These are phyloP conservation scores for Calocera viscosa DNA, from an alignment of 768 basidiomycete species.

Conservation along the genomic window DNA sequence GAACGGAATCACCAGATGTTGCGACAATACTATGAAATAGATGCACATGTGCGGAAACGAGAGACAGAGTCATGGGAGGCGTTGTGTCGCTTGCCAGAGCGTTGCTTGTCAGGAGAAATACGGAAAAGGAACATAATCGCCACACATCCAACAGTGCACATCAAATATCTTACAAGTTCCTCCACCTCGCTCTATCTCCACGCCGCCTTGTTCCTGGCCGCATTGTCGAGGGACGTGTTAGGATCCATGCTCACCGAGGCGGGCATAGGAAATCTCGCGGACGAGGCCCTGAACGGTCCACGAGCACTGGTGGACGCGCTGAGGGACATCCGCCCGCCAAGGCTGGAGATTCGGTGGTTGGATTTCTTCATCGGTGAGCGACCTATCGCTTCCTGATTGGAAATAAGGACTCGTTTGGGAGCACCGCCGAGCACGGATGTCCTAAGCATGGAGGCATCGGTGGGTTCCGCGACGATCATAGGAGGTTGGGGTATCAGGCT, in stretches of 20 bases:
- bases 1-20: not conserved
- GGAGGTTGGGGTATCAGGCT: conserved; percentile 57
- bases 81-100: not conserved
- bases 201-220: not conserved
- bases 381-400: not conserved
- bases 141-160: not conserved
- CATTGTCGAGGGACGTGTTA: not conserved
- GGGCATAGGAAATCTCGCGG: not conserved
- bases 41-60: not conserved
- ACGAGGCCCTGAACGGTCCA: not conserved
- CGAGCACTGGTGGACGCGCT: not conserved
- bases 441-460: not conserved
- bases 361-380: not conserved
- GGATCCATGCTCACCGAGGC: not conserved
- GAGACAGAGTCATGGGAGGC: not conserved
- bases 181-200: not conserved
- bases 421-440: not conserved
- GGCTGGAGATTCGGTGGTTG: not conserved
- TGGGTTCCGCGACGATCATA: not conserved
- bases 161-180: not conserved
- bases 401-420: not conserved
- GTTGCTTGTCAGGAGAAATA: not conserved
- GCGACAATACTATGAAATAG: not conserved
- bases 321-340: not conserved
- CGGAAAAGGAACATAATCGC: not conserved